Evolutionary conservation across 1,284 basidiomycete species (phyloP).

Genomic region (Megacollybia platyphylla): DNA sequence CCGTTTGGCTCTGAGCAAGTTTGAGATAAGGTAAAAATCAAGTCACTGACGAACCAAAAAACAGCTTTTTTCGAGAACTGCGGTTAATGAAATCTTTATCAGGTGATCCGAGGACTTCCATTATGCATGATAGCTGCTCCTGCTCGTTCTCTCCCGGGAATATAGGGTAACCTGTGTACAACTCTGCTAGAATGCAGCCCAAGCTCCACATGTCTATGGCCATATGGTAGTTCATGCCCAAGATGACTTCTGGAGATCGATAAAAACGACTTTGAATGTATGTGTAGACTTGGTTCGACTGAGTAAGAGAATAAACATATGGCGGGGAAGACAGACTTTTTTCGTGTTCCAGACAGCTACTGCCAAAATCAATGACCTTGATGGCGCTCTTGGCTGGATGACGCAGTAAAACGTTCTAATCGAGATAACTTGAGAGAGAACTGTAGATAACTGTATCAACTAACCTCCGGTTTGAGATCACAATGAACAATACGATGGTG

Average conservation of each 20-base stretch:
- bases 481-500: constrained; percentile 99
- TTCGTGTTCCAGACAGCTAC: constrained; percentile 96
- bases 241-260: constrained; percentile 89
- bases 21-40: background rate
- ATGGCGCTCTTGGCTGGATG: constrained; percentile 95
- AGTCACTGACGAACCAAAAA: constrained; percentile 65
- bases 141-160: constrained; percentile 99
- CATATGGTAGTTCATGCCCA: constrained; percentile 92
- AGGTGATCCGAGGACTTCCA: constrained; percentile 95
- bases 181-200: constrained; percentile 94
- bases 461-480: constrained; percentile 94
- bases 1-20: constrained; percentile 75
- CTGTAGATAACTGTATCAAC: constrained; percentile 10
- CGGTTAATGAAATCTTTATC: constrained; percentile 92
- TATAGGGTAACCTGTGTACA: constrained; percentile 98
- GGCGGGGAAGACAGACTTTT: constrained; percentile 58
- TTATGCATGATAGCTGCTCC: constrained; percentile 97
- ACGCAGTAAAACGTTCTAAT: constrained; percentile 84
- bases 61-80: constrained; percentile 88
- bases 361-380: constrained; percentile 99
- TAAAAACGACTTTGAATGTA: constrained; percentile 97
- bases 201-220: constrained; percentile 97
- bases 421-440: background rate
- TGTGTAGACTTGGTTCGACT: constrained; percentile 66
- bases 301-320: constrained; percentile 9